These are phyloP conservation scores for Tephrocybe rancida DNA, from an alignment of 768 basidiomycete species.

Conservation along the genomic window DNA sequence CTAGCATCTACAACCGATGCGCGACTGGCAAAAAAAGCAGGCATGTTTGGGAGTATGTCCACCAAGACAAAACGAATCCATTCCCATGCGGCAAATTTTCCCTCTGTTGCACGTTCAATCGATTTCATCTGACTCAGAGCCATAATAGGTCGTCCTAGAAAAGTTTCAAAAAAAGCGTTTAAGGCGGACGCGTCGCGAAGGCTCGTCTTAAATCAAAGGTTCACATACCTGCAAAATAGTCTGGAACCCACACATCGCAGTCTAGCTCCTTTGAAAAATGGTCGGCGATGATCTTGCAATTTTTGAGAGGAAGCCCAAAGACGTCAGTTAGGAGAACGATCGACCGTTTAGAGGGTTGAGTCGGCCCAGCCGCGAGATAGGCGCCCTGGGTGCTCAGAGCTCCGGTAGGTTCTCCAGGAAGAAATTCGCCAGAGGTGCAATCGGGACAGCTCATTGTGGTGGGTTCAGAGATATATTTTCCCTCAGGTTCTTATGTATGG, in stretches of 20 bases:
- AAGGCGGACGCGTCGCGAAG: too few species aligned
- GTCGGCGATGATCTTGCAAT: slow-evolving; percentile 57
- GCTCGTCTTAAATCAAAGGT: neutral
- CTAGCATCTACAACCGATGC: slow-evolving; percentile 29
- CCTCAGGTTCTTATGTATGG: too few species aligned
- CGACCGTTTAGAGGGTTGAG: slow-evolving; percentile 28
- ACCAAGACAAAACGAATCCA: neutral
- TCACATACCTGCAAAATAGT: slow-evolving; percentile 48
- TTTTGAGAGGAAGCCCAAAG: slow-evolving; percentile 54
- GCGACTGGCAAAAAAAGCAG: slow-evolving; percentile 30
- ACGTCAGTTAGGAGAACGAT: slow-evolving; percentile 54
- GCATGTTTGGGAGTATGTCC: slow-evolving; percentile 26
- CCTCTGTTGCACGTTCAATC: neutral
- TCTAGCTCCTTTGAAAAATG: slow-evolving; percentile 40
- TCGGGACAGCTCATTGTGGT: slow-evolving; percentile 38
- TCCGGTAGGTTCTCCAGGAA: slow-evolving; percentile 49
- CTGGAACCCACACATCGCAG: slow-evolving; percentile 62
- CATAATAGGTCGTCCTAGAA: slow-evolving; percentile 9
- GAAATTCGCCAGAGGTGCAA: slow-evolving; percentile 44
- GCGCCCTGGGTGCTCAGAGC: slow-evolving; percentile 36
- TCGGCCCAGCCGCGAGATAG: slow-evolving; percentile 39
- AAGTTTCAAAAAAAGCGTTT: neutral
- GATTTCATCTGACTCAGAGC: slow-evolving; percentile 6
- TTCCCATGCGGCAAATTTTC: neutral
- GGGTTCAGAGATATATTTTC: neutral